phyloP scores from a whole-genome alignment of 495 filamentous ascomycete species.

The Massariosphaeria phaeospora region DNA sequence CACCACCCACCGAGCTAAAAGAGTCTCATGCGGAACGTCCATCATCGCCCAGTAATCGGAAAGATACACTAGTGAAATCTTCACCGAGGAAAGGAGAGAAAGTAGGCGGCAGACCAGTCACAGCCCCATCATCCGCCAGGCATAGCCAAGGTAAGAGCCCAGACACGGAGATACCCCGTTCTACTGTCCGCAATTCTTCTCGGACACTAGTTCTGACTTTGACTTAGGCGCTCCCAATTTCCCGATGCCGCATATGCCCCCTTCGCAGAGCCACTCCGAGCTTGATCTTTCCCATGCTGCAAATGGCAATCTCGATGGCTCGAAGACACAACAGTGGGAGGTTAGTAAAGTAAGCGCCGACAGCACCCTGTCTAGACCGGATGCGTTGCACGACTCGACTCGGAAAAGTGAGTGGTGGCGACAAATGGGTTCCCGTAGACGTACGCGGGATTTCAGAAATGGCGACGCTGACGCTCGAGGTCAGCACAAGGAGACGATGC shows the following conservation, averaged over 20 bases:
- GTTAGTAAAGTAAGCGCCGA: slow-evolving; percentile 18
- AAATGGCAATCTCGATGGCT: slow-evolving; percentile 26
- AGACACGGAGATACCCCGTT: slow-evolving; percentile 6
- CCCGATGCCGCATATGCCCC: slow-evolving; percentile 13
- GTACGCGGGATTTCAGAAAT: slow-evolving; percentile 20
- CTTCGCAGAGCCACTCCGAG: slow-evolving; percentile 29
- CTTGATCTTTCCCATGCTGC: slow-evolving; percentile 20
- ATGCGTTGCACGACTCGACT: slow-evolving; percentile 16
- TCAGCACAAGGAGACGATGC: slow-evolving; percentile 25
- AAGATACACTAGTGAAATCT: slow-evolving; percentile 22
- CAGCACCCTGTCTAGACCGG: slow-evolving; percentile 10
- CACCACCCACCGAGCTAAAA: slow-evolving; percentile 1
- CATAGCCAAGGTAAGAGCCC: slow-evolving; percentile 26
- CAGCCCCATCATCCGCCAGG: slow-evolving; percentile 27
- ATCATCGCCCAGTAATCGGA: slow-evolving; percentile 11
- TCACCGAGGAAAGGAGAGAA: slow-evolving; percentile 22
- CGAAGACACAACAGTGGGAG: slow-evolving; percentile 22
- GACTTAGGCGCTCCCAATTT: slow-evolving; percentile 21
- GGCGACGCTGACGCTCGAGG: slow-evolving; percentile 17
- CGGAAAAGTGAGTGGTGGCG: slow-evolving; percentile 29
- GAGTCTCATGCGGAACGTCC: background rate
- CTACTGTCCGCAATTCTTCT: slow-evolving; percentile 1
- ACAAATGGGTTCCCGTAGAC: slow-evolving; percentile 25
- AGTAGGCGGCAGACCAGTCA: slow-evolving; percentile 20
- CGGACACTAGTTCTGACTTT: slow-evolving; percentile 27